Evolutionary conservation across 306 rosid species (phyloP), one percentile per base, ranked within the genome.

Genomic region (Bauhinia variegata): DNA sequence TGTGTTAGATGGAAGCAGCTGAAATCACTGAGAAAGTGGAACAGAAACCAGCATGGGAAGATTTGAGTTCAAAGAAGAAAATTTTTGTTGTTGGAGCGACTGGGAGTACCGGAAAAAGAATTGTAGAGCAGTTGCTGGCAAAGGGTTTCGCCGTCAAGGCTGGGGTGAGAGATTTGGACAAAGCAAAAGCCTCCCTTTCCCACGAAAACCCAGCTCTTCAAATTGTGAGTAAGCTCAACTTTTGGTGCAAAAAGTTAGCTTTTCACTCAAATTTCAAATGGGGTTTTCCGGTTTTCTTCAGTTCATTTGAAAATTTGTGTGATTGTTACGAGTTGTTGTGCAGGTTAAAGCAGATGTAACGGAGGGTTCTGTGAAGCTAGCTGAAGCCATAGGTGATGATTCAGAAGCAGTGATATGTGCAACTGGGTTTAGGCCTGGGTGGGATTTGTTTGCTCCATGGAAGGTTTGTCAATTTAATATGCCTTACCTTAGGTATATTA

Each of bases 291-390:
- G 12, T 34, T 65, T 15, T 55, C 1, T 50, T 32, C 33, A 47
- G 36, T 77, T 60, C 42, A 31, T 50, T 43, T 14, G 39, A 34
- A 18, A 48, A 17, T 52, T 30, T 32, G 47, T 31, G 19, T 54
- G 5, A 36, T 17, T 57, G 47, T 71, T 63, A 42, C n/a, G 56
- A 48, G 55, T 68, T 46, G 37, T 31, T 71, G 32, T 82, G 75
- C 63, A 89, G 98, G 95, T 92, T 64, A 92, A 68, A 84, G 96
- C 88, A n/a, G 96, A 93, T 78, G 97, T 93, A n/a, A 89, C 97
- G 0, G 89, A 87, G 63, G 96, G 89, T 59, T 78, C 98, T 78
- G 89, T 79, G 2, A 89, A 83, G 91, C 80, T 93, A 14, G 96
- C 88, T 56, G 89, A 88, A 59, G 91, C 79, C 3, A 83, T 92